Percentiles rank a stretch among this genome's conserved stretches.
Conservation (phyloP, 208 protist genomes). For the Acanthamoeba healyi region DNA sequence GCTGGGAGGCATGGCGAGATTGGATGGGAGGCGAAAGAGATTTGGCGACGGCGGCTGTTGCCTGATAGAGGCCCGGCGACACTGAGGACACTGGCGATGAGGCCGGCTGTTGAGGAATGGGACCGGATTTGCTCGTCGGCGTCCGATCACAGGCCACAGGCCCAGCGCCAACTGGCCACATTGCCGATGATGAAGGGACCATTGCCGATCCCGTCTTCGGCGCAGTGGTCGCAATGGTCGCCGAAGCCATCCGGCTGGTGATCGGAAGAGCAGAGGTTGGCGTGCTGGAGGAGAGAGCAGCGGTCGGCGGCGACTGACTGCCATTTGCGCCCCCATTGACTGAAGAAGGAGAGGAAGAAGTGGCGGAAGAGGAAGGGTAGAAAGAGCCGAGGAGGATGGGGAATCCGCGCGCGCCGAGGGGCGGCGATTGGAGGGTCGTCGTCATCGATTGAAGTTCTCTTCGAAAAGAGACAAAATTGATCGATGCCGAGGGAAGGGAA, state of each 20-base stretch:
- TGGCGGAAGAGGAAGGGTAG: background rate
- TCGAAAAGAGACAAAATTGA: background rate
- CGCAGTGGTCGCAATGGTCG: background rate
- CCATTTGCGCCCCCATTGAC: background rate
- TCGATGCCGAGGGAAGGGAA: background rate
- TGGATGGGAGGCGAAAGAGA: background rate
- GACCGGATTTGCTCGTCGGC: background rate
- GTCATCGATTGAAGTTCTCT: slow-evolving; percentile 8
- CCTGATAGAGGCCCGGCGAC: background rate
- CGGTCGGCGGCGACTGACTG: background rate
- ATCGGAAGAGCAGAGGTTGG: background rate
- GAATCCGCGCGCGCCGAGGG: background rate
- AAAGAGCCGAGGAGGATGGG: background rate
- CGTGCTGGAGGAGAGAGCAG: background rate
- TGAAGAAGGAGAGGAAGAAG: background rate
- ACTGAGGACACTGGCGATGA: background rate
- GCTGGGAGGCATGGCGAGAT: background rate
- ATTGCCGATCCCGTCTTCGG: background rate
- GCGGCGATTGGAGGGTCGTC: slow-evolving; percentile 4
- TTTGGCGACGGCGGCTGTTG: background rate
- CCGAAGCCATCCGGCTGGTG: background rate
- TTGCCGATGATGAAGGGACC: background rate
- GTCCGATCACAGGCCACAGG: background rate
- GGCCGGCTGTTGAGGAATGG: background rate
- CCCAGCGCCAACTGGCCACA: background rate